Conservation (phyloP, 2,329 filamentous ascomycete species). For the Alternaria triticina region DNA sequence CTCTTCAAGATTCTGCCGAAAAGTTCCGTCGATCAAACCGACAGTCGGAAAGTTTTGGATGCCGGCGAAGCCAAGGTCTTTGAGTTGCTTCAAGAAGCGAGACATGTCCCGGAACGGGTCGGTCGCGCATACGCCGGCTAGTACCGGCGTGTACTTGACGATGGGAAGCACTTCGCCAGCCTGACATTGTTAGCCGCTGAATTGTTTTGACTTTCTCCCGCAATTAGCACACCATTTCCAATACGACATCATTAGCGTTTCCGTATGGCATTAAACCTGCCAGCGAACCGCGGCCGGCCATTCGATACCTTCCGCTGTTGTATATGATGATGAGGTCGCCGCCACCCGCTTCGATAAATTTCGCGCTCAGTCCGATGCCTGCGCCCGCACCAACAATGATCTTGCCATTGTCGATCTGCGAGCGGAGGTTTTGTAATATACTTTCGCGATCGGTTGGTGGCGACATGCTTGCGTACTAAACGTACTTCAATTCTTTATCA, state of each 20-base stretch:
- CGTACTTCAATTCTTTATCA: background rate
- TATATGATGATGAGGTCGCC: constrained; percentile 75
- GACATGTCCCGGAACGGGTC: constrained; percentile 71
- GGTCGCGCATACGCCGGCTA: constrained; percentile 74
- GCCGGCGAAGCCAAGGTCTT: constrained; percentile 69
- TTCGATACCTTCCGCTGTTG: constrained; percentile 74
- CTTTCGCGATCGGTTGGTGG: constrained; percentile 64
- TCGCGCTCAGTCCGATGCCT: constrained; percentile 72
- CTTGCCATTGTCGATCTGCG: constrained; percentile 61
- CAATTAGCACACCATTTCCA: constrained; percentile 65
- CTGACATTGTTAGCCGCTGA: constrained; percentile 40
- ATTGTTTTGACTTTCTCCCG: too few species aligned
- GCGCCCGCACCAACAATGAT: constrained; percentile 73
- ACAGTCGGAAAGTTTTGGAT: constrained; percentile 79
- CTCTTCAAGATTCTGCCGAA: constrained; percentile 72
- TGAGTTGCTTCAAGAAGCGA: constrained; percentile 65
- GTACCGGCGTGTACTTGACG: constrained; percentile 67
- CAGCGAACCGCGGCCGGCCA: constrained; percentile 73
- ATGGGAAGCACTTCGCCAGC: constrained; percentile 71
- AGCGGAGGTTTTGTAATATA: constrained; percentile 61
- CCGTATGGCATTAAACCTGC: constrained; percentile 75
- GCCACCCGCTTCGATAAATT: constrained; percentile 72
- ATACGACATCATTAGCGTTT: constrained; percentile 72
- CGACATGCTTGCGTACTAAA: constrained; percentile 53
- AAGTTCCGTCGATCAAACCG: constrained; percentile 71